Evolutionary conservation across 1,139 yeast genomes (phyloP), one percentile per base, ranked within the genome.

Genomic region (Magnusiomyces paraingens): DNA sequence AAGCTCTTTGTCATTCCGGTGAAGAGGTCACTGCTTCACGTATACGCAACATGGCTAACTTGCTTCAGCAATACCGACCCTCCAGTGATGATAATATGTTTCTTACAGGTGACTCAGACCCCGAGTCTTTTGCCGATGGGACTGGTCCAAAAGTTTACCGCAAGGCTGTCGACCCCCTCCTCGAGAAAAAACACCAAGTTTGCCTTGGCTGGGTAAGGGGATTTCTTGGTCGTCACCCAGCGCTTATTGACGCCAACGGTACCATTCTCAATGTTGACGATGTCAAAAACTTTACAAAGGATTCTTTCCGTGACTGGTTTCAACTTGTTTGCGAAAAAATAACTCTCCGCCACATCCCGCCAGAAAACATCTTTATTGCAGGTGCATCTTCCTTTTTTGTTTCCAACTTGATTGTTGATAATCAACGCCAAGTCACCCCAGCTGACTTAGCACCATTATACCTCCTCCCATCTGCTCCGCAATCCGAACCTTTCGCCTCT

Each of bases 191-290:
- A 1, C 51, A 51, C 35, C 56, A 54, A 32, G 54, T 54, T 14
- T 54, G 54, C 38, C 32, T 54, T 17, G 54, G 56, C 10, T 54
- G 56, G 56, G 56, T 54, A 3, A 46, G 54, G 36, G 54, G 56
- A 15, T 54, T 54, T 51, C 26, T 54, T n/a, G 52, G 56, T 18
- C 52, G 56, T 12, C 56, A 54, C 20, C 50, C 56, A 11, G 20
- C 43, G 15, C 50, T 54, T 11, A 54, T 51, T 5, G 54, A 51
- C 32, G 56, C 54, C 10, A 54, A 51, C 17, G 56, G 54, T 18
- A 49, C 53, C 2, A 48, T 54, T n/a, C 29, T 54, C 15, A 42
- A 48, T 21, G 50, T 51, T 21, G 52, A 50, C 17, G 44, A 20
- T 15, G 48, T 45, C 26, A 43, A 39, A 17, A 4, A 3, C 5